Conservation (phyloP, 192 early-diverging fungal genomes). For the Coemansia javaensis region DNA sequence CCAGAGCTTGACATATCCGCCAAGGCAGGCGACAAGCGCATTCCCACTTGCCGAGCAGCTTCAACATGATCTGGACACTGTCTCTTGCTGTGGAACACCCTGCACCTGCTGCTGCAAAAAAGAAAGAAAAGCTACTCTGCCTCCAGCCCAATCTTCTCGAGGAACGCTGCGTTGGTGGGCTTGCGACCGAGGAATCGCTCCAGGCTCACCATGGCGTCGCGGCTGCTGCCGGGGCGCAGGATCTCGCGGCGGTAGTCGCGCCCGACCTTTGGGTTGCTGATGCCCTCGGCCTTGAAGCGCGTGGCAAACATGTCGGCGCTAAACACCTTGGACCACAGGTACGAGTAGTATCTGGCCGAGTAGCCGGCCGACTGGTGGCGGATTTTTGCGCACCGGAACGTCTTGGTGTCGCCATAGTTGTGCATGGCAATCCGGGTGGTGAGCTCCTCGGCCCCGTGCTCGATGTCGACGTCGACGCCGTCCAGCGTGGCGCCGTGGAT, state of each 20-base stretch:
- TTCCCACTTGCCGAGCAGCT: no score
- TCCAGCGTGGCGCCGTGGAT: slow-evolving; percentile 57
- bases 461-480: slow-evolving; percentile 29
- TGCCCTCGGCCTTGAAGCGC: slow-evolving; percentile 52
- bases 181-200: slow-evolving; percentile 70
- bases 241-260: no score
- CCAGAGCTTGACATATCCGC: no score
- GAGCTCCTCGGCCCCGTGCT: slow-evolving; percentile 27
- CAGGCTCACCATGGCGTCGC: slow-evolving; percentile 60
- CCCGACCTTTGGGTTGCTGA: no score
- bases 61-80: no score
- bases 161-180: no score
- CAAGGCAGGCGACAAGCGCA: no score
- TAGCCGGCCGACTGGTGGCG: slow-evolving; percentile 69
- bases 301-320: slow-evolving; percentile 74
- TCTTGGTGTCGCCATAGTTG: slow-evolving; percentile 21
- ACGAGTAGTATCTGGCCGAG: slow-evolving; percentile 67
- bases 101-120: no score
- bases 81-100: no score
- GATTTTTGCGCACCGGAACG: slow-evolving; percentile 43
- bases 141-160: no score
- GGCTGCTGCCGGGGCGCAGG: no score
- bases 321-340: slow-evolving; percentile 71
- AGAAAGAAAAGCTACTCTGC: no score
- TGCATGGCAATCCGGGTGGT: slow-evolving; percentile 10